Conservation (phyloP, 768 basidiomycete species). For the Termitomyces sp. region DNA sequence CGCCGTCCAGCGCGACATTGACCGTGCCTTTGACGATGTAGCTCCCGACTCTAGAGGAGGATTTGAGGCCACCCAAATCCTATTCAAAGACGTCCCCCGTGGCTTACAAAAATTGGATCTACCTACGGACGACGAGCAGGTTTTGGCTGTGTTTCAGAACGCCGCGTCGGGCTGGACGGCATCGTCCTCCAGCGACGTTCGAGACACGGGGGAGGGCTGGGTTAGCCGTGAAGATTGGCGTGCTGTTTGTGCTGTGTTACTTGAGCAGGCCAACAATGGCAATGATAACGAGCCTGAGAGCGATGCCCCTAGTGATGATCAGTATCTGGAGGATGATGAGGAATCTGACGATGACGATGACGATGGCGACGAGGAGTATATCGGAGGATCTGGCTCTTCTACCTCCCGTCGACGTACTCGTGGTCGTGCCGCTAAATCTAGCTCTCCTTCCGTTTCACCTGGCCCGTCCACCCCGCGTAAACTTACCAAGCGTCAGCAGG, state of each 20-base stretch:
- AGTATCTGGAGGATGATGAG: constrained; percentile 11
- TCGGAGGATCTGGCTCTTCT: constrained; percentile 16
- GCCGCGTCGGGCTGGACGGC: constrained; percentile 69
- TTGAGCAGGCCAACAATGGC: constrained; percentile 36
- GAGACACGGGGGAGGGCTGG: constrained; percentile 17
- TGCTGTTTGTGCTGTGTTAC: constrained; percentile 70
- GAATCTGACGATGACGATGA: constrained; percentile 11
- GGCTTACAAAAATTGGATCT: constrained; percentile 63
- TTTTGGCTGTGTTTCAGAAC: constrained; percentile 67
- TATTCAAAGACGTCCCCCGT: constrained; percentile 48
- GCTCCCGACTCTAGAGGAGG: constrained; percentile 5
- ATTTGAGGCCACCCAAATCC: constrained; percentile 31
- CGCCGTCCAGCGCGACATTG: constrained; percentile 39
- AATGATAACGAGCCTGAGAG: constrained; percentile 11
- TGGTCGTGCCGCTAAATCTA: constrained; percentile 2
- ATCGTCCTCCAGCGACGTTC: constrained; percentile 13
- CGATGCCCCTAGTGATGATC: constrained; percentile 13
- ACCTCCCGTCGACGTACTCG: constrained; percentile 15
- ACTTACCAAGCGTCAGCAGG: constrained; percentile 47
- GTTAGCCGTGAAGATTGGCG: constrained; percentile 73
- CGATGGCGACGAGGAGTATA: constrained; percentile 26
- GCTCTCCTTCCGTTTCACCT: constrained; percentile 5
- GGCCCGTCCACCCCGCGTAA: constrained; percentile 11
- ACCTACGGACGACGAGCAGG: constrained; percentile 66
- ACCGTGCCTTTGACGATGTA: constrained; percentile 41